Conservation (phyloP, 1,284 basidiomycete genomes). For the Vanrija sp. region DNA sequence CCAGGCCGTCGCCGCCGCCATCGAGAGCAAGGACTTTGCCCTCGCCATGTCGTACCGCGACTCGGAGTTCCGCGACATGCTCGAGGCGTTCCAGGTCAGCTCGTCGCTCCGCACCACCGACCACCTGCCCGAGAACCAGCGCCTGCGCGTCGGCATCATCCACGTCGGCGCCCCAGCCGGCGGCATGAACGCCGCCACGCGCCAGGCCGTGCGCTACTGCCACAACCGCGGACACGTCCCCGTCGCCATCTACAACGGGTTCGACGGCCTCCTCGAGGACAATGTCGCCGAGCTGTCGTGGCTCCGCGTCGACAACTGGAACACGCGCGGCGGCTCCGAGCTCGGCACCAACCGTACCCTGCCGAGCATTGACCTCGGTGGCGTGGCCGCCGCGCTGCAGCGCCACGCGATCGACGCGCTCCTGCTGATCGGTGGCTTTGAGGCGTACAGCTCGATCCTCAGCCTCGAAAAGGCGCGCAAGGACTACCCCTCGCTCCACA, state of each 20-base stretch:
- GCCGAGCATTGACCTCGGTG: slow-evolving; percentile 80
- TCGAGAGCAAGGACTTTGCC: slow-evolving; percentile 76
- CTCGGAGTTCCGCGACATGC: slow-evolving; percentile 81
- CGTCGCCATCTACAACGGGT: slow-evolving; percentile 90
- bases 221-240: slow-evolving; percentile 86
- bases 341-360: slow-evolving; percentile 90
- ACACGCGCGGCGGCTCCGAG: slow-evolving; percentile 93
- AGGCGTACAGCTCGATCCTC: slow-evolving; percentile 78
- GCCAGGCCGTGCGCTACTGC: slow-evolving; percentile 90
- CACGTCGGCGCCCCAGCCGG: slow-evolving; percentile 96
- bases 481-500: slow-evolving; percentile 83
- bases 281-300: slow-evolving; percentile 82
- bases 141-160: slow-evolving; percentile 83
- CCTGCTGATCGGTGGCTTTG: slow-evolving; percentile 92
- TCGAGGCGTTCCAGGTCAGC: slow-evolving; percentile 76
- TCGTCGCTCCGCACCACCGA: slow-evolving; percentile 62
- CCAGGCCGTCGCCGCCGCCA: slow-evolving; percentile 75
- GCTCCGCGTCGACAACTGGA: slow-evolving; percentile 97
- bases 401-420: slow-evolving; percentile 75
- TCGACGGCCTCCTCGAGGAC: slow-evolving; percentile 88
- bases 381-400: slow-evolving; percentile 84
- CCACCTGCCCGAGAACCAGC: slow-evolving; percentile 62
- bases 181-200: slow-evolving; percentile 97
- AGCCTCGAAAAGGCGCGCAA: slow-evolving; percentile 75
- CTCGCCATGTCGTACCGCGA: slow-evolving; percentile 85